These are phyloP conservation scores for Kwoniella mangroviensis DNA, from an alignment of 768 basidiomycete species.

Conservation along the genomic window DNA sequence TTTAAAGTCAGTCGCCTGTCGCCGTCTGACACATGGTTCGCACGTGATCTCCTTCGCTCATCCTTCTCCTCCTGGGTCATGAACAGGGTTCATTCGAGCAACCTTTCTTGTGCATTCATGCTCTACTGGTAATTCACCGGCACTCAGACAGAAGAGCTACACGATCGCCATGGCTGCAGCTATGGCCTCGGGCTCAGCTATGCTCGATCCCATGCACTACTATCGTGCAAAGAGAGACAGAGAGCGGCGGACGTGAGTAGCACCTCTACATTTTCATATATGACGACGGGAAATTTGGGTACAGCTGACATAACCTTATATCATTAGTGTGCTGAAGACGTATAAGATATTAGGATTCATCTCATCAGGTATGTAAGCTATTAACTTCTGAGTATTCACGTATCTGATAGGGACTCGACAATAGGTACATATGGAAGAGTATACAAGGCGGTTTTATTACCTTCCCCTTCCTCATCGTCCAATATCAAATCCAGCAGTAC, in stretches of 20 bases:
- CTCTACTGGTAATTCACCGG: too few relatives aligned
- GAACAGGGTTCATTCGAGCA: too few relatives aligned
- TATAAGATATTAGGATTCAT: constrained; percentile 96
- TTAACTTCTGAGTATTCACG: not conserved
- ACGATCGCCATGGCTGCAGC: constrained; percentile 27
- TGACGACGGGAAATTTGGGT: too few relatives aligned
- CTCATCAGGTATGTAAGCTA: constrained; percentile 70
- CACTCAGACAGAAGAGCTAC: not conserved
- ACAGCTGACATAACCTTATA: too few relatives aligned
- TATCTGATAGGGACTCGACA: not conserved
- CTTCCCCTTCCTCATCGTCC: constrained; percentile 30
- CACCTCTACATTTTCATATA: not conserved
- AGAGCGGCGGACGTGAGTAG: constrained; percentile 61
- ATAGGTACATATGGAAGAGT: constrained; percentile 87
- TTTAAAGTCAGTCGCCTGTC: constrained; percentile 26
- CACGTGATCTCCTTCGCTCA: constrained; percentile 4
- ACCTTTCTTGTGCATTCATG: too few relatives aligned
- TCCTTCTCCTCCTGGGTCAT: too few relatives aligned
- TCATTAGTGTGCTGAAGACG: constrained; percentile 69
- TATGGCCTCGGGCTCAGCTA: constrained; percentile 20
- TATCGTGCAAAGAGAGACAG: constrained; percentile 81
- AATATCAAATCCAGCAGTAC: constrained; percentile 6
- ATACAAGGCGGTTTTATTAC: constrained; percentile 76
- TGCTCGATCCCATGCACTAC: constrained; percentile 76
- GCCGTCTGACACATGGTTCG: not conserved